Percentiles rank a stretch among this genome's conserved stretches.
Conservation (phyloP, 2,329 filamentous ascomycete species). For the Grosmannia serpens region DNA sequence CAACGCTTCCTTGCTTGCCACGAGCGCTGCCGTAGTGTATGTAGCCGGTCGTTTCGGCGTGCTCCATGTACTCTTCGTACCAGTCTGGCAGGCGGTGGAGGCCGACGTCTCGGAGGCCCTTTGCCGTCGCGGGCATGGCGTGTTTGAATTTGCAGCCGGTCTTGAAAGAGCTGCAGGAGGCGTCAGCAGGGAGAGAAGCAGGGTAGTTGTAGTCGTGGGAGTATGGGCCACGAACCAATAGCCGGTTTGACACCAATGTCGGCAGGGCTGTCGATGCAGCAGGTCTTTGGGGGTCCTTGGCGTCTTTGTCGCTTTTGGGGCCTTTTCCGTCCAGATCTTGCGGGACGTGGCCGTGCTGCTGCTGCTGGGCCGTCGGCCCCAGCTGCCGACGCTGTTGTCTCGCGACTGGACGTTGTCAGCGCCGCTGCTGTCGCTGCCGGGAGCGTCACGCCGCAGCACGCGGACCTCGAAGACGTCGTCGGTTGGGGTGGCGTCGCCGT, state of each 20-base stretch:
- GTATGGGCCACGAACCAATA: constrained; percentile 18
- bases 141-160: constrained; percentile 31
- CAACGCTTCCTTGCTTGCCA: not conserved
- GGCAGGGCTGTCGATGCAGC: constrained; percentile 20
- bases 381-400: not conserved
- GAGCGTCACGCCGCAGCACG: not conserved
- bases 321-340: not conserved
- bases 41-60: not conserved
- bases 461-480: not conserved
- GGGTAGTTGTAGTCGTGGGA: not conserved
- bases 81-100: constrained; percentile 30
- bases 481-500: not conserved
- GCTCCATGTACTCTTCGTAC: constrained; percentile 17
- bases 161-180: constrained; percentile 26
- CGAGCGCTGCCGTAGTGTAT: too few relatives aligned
- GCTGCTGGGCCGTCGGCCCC: not conserved
- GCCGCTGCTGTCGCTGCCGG: not conserved
- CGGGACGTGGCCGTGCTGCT: not conserved
- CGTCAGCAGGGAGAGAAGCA: not conserved
- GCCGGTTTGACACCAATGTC: constrained; percentile 37
- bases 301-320: not conserved
- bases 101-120: constrained; percentile 29
- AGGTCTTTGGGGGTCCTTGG: not conserved
- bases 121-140: constrained; percentile 31
- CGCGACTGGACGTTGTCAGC: not conserved